Conservation (phyloP, 2,329 filamentous ascomycete genomes). For the Pyricularia grisea region DNA sequence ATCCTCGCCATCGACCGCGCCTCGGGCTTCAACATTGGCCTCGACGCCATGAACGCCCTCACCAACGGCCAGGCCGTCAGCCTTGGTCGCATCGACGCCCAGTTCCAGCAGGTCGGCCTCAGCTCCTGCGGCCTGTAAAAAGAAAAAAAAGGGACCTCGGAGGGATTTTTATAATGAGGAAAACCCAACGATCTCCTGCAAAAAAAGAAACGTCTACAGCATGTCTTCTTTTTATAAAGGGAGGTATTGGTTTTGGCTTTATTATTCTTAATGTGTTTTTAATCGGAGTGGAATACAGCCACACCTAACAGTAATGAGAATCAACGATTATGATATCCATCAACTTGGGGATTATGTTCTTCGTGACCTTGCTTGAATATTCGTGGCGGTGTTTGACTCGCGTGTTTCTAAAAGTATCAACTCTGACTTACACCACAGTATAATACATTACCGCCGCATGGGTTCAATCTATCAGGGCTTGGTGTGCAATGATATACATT, state of each 20-base stretch:
- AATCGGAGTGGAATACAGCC: background rate
- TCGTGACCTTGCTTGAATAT: too few species aligned
- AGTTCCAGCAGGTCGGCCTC: constrained; percentile 30
- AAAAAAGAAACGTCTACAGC: background rate
- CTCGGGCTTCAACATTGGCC: constrained; percentile 66
- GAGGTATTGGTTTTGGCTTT: background rate
- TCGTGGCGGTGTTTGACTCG: too few species aligned
- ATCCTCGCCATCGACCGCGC: constrained; percentile 95
- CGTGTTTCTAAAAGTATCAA: too few species aligned
- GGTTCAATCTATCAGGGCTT: too few species aligned
- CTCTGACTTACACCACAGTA: too few species aligned
- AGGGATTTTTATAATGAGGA: too few species aligned
- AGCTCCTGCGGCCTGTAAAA: constrained; percentile 29
- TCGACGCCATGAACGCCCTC: constrained; percentile 44
- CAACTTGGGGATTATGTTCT: background rate
- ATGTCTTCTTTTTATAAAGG: background rate
- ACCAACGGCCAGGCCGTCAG: constrained; percentile 38
- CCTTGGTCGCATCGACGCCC: constrained; percentile 44
- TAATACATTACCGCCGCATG: too few species aligned
- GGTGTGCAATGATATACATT: too few species aligned
- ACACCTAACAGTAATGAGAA: background rate
- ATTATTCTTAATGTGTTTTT: background rate
- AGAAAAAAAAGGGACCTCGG: background rate
- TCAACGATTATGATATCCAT: background rate
- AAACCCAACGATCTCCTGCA: too few species aligned